Base-by-base conservation (phyloP, 257 asterid genomes). In the Solanum peruvianum region DNA sequence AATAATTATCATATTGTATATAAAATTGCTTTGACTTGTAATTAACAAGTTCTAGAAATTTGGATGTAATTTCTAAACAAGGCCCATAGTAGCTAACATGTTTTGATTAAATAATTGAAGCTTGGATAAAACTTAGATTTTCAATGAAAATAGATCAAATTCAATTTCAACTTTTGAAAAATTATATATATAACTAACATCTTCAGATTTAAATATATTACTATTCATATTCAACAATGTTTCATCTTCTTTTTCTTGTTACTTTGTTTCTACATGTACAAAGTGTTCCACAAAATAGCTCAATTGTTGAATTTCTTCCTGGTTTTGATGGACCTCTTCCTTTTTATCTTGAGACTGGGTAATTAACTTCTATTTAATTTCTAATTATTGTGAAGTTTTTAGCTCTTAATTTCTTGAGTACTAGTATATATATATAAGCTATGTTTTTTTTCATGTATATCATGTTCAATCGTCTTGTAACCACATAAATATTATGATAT, bases 241-340 rank as follows among this genome's bases (percentile, higher is more conserved):
- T 66, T 66, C 4, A 66, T 66, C 37, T 66, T 11, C 33, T 35
- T 41, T 27, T 25, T 77, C 41, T 27, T 45, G 3, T 15, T 5
- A 9, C 16, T 44, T 11, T 78, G 2, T 7, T 78, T 45, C 1
- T 78, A 44, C 84, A 27, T 44, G 64, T 45, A 25, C 64, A 45
- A 78, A 15, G 64, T 45, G 41, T 45, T 78, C 64, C 41, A 14
- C 64, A 44, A 0, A n/a, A 78, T 45, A 5, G 84, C 10, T 78
- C 84, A 78, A 78, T 2, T 9, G 25, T 86, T 31, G 58, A 72
- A 52, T 49, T 9, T 73, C 84, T 86, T 86, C 88, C 88, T 27
- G 84, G 84, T 78, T 78, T 78, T 47, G 83, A 66, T 70, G 89
- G 87, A 7, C 80, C 75, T 27, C 86, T 87, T 64, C 89, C 89